Percentiles rank a stretch among this genome's conserved stretches.
These are phyloP conservation scores for Trametes cingulata DNA, from an alignment of 768 basidiomycete genomes.

Conservation along the genomic window DNA sequence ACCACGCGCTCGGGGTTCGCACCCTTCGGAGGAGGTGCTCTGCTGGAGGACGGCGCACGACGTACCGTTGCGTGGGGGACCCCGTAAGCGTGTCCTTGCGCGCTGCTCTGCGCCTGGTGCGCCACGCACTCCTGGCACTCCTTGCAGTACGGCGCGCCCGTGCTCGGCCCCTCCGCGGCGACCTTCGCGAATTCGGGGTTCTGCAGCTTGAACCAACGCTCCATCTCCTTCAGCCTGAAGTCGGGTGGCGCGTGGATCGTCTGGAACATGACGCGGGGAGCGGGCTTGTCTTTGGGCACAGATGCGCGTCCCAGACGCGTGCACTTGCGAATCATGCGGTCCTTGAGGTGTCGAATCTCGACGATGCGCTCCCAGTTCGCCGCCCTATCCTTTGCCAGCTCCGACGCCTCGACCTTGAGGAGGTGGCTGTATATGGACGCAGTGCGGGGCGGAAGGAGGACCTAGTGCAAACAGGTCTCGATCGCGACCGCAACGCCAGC, in stretches of 20 bases:
- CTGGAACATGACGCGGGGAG: conserved; percentile 53
- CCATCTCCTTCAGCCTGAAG: conserved; percentile 78
- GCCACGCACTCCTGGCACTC: conserved; percentile 25
- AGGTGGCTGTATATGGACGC: conserved; percentile 66
- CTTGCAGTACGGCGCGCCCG: conserved; percentile 20
- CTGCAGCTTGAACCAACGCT: conserved; percentile 69
- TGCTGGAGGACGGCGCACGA: conserved; percentile 14
- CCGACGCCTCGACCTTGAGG: conserved; percentile 58
- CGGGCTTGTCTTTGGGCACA: conserved; percentile 39
- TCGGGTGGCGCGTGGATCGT: conserved; percentile 69
- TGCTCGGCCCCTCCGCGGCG: not conserved
- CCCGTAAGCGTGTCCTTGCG: conserved; percentile 11
- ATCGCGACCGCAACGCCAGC: not conserved
- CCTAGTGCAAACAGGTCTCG: conserved; percentile 25
- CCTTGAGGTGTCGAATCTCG: conserved; percentile 76
- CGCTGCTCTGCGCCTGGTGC: conserved; percentile 13
- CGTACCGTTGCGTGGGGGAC: conserved; percentile 5
- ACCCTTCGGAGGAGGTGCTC: not conserved
- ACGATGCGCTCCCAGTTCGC: conserved; percentile 70
- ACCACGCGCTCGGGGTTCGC: conserved; percentile 21
- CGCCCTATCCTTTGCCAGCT: conserved; percentile 56
- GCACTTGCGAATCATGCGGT: conserved; percentile 81
- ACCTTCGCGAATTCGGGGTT: conserved; percentile 20
- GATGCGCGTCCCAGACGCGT: conserved; percentile 58
- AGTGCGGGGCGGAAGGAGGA: conserved; percentile 68